These are phyloP conservation scores for Aurantiochytrium sp. DNA, from an alignment of 108 stramenopile species.

Conservation along the genomic window DNA sequence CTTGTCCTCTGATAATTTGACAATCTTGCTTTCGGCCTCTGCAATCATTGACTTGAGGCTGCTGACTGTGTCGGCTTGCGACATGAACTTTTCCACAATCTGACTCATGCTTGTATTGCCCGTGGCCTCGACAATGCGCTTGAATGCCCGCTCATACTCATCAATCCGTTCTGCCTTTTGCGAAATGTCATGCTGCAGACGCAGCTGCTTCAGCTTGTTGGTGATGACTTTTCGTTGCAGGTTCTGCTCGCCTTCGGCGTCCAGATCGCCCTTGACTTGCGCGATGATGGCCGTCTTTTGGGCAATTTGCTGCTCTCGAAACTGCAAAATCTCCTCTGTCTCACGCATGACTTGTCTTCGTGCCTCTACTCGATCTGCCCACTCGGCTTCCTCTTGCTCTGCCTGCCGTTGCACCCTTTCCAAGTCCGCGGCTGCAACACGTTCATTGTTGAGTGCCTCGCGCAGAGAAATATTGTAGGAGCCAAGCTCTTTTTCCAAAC, in stretches of 20 bases:
- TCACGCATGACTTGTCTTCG: neutral
- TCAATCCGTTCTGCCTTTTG: neutral
- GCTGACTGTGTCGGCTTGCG: neutral
- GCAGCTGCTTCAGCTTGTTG: neutral
- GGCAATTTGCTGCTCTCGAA: neutral
- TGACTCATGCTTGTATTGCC: neutral
- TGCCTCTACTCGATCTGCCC: neutral
- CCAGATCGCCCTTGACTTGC: neutral
- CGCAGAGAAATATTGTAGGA: neutral
- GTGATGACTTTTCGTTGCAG: neutral
- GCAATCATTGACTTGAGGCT: slow-evolving; percentile 2
- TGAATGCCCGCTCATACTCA: slow-evolving; percentile 1
- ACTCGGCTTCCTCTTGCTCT: neutral
- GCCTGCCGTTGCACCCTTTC: neutral
- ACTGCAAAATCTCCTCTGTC: neutral
- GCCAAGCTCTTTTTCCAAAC: neutral
- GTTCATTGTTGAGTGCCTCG: neutral
- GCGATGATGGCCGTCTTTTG: neutral
- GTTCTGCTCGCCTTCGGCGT: slow-evolving; percentile 4
- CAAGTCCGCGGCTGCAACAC: neutral
- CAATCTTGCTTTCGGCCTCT: neutral
- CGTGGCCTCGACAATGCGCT: slow-evolving; percentile 1
- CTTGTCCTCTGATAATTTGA: neutral
- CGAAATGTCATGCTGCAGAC: neutral
- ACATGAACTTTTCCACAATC: slow-evolving; percentile 12